Conservation (phyloP, 1,284 basidiomycete species). For the Tilletia caries region DNA sequence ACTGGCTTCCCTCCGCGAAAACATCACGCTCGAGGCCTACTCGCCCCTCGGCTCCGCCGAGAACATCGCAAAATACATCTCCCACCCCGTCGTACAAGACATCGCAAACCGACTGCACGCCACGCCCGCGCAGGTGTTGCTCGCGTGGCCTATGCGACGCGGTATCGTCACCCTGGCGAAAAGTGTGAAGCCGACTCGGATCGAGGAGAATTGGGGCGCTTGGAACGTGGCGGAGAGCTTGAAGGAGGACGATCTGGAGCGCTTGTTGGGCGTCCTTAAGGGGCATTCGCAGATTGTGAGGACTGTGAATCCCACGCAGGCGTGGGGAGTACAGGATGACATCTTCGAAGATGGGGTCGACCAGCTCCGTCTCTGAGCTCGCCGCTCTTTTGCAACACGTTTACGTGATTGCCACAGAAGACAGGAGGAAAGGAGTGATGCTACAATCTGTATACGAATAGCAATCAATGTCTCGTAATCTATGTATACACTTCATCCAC, state of each 20-base stretch:
- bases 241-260: constrained; percentile 37
- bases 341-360: constrained; percentile 47
- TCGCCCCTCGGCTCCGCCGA: constrained; percentile 36
- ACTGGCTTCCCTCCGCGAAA: constrained; percentile 60
- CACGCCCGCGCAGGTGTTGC: constrained; percentile 40
- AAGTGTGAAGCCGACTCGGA: constrained; percentile 30
- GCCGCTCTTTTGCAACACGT: too few species aligned
- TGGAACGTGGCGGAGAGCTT: constrained; percentile 25
- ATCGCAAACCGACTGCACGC: constrained; percentile 41
- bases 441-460: too few species aligned
- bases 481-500: too few species aligned
- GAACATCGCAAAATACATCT: constrained; percentile 33
- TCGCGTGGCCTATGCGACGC: constrained; percentile 39
- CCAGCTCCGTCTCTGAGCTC: constrained; percentile 29
- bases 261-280: constrained; percentile 11
- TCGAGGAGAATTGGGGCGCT: constrained; percentile 39
- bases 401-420: too few species aligned
- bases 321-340: constrained; percentile 39
- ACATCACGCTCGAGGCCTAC: constrained; percentile 38
- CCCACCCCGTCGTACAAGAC: constrained; percentile 36
- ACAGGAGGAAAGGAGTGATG: too few species aligned
- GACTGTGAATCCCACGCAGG: constrained; percentile 39
- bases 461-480: too few species aligned
- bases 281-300: neutral
- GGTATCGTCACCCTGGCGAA: constrained; percentile 42